Conservation (phyloP, 768 basidiomycete species). For the Gloeopeniophorella convolvens region DNA sequence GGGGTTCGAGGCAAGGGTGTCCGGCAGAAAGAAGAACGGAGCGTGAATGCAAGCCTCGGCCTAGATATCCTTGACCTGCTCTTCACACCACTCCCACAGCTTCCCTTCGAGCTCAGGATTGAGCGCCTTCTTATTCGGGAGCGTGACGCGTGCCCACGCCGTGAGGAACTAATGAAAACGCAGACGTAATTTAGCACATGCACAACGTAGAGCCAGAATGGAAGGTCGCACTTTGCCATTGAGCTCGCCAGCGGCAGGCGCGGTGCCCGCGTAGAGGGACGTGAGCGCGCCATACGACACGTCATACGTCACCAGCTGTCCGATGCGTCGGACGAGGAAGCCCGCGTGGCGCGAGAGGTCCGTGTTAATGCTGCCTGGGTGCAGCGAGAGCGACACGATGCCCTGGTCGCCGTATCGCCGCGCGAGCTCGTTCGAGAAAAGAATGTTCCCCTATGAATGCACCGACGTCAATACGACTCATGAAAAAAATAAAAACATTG, state of each 20-base stretch:
- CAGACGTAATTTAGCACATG: neutral
- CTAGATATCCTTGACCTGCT: conserved; percentile 21
- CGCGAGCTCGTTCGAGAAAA: conserved; percentile 38
- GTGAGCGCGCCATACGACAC: conserved; percentile 13
- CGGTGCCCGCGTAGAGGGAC: conserved; percentile 17
- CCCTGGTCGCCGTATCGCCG: conserved; percentile 39
- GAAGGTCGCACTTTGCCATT: conserved; percentile 14
- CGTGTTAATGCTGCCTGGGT: conserved; percentile 26
- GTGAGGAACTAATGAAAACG: conserved; percentile 22
- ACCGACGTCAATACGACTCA: neutral
- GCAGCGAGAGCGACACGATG: conserved; percentile 37
- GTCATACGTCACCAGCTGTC: neutral
- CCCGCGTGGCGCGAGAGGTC: conserved; percentile 9
- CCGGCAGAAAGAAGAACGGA: too few species aligned
- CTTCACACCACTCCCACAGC: conserved; percentile 29
- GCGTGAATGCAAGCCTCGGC: neutral
- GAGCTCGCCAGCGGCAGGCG: conserved; percentile 6
- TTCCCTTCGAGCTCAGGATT: conserved; percentile 21
- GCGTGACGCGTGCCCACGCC: conserved; percentile 24
- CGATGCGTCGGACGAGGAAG: neutral
- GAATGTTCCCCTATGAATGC: conserved; percentile 35
- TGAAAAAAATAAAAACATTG: too few species aligned
- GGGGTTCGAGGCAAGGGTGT: too few species aligned
- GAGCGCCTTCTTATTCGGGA: conserved; percentile 11
- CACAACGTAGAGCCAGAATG: neutral